These are phyloP conservation scores for Stromatinia cepivora DNA, from an alignment of 2,329 filamentous ascomycete genomes.

Conservation along the genomic window DNA sequence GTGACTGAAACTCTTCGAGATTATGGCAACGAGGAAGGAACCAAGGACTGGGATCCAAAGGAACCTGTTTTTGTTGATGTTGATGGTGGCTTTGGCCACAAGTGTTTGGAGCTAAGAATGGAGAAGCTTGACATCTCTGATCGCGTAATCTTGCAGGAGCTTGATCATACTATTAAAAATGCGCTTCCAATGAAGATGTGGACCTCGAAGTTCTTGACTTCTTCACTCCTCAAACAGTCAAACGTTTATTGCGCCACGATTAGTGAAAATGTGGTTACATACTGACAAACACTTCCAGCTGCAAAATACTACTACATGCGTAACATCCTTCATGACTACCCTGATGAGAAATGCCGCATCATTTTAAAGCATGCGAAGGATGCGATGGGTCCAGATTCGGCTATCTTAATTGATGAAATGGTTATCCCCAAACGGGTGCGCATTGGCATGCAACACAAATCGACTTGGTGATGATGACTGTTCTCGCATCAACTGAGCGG, in stretches of 20 bases:
- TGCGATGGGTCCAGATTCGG: slow-evolving; percentile 6
- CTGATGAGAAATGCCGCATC: slow-evolving; percentile 37
- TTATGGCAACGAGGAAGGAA: slow-evolving; percentile 3
- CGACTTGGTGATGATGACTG: slow-evolving; percentile 45
- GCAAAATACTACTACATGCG: slow-evolving; percentile 44
- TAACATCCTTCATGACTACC: slow-evolving; percentile 45
- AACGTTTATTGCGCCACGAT: slow-evolving; percentile 2
- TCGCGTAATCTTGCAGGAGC: slow-evolving; percentile 46
- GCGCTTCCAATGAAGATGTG: slow-evolving; percentile 37
- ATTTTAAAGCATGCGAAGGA: slow-evolving; percentile 21
- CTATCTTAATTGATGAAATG: slow-evolving; percentile 48
- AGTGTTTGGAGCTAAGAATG: slow-evolving; percentile 40
- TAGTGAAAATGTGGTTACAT: neutral
- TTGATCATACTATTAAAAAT: slow-evolving; percentile 38
- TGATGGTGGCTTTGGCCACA: slow-evolving; percentile 45
- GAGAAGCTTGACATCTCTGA: slow-evolving; percentile 41
- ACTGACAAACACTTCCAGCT: slow-evolving; percentile 6
- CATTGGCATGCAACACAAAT: slow-evolving; percentile 40
- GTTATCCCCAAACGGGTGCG: slow-evolving; percentile 42
- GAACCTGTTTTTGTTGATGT: slow-evolving; percentile 44
- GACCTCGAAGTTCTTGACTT: slow-evolving; percentile 38
- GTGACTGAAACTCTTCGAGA: slow-evolving; percentile 18
- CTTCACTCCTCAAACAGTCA: slow-evolving; percentile 38
- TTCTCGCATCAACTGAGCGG: slow-evolving; percentile 42
- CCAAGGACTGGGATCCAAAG: slow-evolving; percentile 4